Base-by-base conservation (phyloP, 2,329 filamentous ascomycete species). In the Aspergillus sp. region DNA sequence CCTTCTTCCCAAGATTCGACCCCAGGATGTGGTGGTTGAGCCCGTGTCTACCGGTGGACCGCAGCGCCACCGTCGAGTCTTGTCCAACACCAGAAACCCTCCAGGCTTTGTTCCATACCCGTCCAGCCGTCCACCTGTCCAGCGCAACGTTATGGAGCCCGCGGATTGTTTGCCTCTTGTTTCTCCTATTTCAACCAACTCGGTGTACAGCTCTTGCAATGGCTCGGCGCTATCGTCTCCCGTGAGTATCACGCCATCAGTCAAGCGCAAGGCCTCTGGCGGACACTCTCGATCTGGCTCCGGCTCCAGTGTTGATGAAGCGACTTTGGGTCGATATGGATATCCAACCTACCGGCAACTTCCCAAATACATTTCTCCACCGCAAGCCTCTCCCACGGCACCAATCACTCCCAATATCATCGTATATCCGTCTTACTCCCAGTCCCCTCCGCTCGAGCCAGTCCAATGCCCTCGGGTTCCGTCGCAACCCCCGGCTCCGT, bases 271-370 rank as follows among this genome's bases (percentile, higher is more conserved):
- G 41, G 49, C 53, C 28, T 49, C 72, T 69, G 59, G 59, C 13
- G 55, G 64, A 39, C 69, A 75, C 55, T 68, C 73, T 55, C 69
- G 86, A 51, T 81, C 85, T 37, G 76, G 78, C 7, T 89, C 86
- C 13, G 80, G 77, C 36, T 82, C 81, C 57, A 82, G 79, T 57
- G 73, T 90, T 37, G 86, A 90, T 53, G 79, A 80, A 51, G 71
- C 73, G 46, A 74, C 79, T 31, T 70, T 88, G 44, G 81, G 78
- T 56, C 83, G 82, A 53, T 91, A 83, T 68, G 85, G 84, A 47
- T 94, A 88, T 70, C 85, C 89, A n/a, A 87, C 86, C 37, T 95
- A 93, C 68, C 84, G 85, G 45, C 83, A 86, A 57, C 76, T 89
- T 65, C 84, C 86, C 29, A 72, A 68, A 52, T 81, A 78, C 52